Percentiles rank a stretch among this genome's conserved stretches.
These are phyloP conservation scores for Cochlearia excelsa DNA, from an alignment of 345 rosid genomes.

Conservation along the genomic window DNA sequence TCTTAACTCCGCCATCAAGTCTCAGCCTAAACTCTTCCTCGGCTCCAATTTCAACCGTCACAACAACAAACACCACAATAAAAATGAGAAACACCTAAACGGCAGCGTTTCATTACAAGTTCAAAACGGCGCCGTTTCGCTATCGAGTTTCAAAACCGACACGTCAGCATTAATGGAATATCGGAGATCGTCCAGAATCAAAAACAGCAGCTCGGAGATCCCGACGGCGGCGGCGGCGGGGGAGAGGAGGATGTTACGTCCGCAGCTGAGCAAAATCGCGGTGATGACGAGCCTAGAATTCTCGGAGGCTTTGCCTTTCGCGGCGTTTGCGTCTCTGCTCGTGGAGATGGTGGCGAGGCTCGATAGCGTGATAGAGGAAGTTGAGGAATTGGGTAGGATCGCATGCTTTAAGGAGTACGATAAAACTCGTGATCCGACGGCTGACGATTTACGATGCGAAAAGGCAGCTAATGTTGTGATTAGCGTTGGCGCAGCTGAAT, in stretches of 20 bases:
- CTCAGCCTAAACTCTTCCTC: slow-evolving; percentile 72
- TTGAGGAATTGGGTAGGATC: slow-evolving; percentile 62
- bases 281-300: slow-evolving; percentile 64
- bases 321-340: slow-evolving; percentile 75
- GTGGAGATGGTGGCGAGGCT: slow-evolving; percentile 76
- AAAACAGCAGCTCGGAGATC: slow-evolving; percentile 26
- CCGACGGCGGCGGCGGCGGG: slow-evolving; percentile 8
- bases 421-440: slow-evolving; percentile 35
- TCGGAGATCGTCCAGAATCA: slow-evolving; percentile 47
- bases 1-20: slow-evolving; percentile 16
- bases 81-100: background rate
- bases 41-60: slow-evolving; percentile 37
- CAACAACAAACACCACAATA: slow-evolving; percentile 18
- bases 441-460: slow-evolving; percentile 2
- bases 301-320: slow-evolving; percentile 86
- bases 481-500: slow-evolving; percentile 2
- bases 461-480: slow-evolving; percentile 25
- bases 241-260: slow-evolving; percentile 57
- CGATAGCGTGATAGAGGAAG: slow-evolving; percentile 64
- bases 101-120: slow-evolving; percentile 1
- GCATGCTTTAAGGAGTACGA: slow-evolving; percentile 61
- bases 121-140: slow-evolving; percentile 31
- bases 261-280: slow-evolving; percentile 63
- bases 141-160: slow-evolving; percentile 56
- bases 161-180: slow-evolving; percentile 26